These are phyloP conservation scores for Ogataea wickerhamii DNA, from an alignment of 805 yeast species.

Conservation along the genomic window DNA sequence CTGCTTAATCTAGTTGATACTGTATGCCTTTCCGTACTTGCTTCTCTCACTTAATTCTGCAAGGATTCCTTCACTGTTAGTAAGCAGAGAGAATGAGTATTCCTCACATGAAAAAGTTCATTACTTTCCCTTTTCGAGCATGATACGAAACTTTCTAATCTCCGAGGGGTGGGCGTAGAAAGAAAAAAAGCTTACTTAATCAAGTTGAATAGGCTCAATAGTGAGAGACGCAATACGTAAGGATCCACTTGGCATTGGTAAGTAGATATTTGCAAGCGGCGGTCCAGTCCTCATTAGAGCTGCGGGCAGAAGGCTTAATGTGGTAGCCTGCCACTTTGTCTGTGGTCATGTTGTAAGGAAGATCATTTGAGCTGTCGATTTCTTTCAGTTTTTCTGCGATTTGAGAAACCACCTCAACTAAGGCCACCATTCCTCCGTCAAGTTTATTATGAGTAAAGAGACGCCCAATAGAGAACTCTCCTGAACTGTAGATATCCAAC, in stretches of 20 bases:
- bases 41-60: too few relatives aligned
- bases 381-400: constrained; percentile 43
- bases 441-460: constrained; percentile 69
- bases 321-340: constrained; percentile 77
- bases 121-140: too few relatives aligned
- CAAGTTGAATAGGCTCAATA: too few relatives aligned
- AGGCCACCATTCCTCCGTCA: constrained; percentile 77
- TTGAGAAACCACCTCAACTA: constrained; percentile 57
- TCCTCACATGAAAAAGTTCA: too few relatives aligned
- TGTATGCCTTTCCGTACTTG: too few relatives aligned
- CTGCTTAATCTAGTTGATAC: too few relatives aligned
- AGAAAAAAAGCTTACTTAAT: too few relatives aligned
- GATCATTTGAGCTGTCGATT: constrained; percentile 53
- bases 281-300: constrained; percentile 80
- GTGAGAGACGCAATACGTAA: constrained; percentile 61
- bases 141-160: too few relatives aligned
- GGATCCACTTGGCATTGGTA: constrained; percentile 79
- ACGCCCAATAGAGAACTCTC: constrained; percentile 70
- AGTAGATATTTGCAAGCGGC: constrained; percentile 79
- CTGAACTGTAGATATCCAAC: constrained; percentile 60
- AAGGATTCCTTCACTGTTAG: too few relatives aligned
- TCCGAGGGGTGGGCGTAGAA: too few relatives aligned
- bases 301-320: constrained; percentile 61
- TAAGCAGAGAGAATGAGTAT: too few relatives aligned
- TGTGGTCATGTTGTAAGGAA: constrained; percentile 70